Conservation (phyloP, 305 asterid genomes). For the Fraxinus angustifolia region DNA sequence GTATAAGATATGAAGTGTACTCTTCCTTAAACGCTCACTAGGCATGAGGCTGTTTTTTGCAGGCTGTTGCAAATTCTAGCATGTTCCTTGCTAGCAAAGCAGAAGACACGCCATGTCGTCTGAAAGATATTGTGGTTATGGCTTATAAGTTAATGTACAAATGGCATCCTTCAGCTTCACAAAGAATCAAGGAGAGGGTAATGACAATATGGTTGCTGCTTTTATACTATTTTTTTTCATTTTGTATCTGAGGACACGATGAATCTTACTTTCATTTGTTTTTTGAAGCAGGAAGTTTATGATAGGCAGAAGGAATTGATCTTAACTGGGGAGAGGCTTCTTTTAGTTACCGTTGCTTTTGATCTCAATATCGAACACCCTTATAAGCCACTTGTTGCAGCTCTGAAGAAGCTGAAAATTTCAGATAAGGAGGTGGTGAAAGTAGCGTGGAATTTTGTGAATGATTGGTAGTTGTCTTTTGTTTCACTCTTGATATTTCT, state of each 20-base stretch:
- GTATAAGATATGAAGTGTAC: conserved; percentile 7
- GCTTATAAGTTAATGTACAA: conserved; percentile 42
- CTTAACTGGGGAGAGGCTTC: conserved; percentile 47
- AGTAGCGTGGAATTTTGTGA: conserved; percentile 67
- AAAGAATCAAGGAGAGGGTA: conserved; percentile 51
- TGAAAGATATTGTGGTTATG: conserved; percentile 40
- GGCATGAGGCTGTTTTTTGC: conserved; percentile 28
- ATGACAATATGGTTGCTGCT: conserved; percentile 5
- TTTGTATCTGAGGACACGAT: neutral
- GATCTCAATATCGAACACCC: conserved; percentile 63
- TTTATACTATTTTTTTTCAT: neutral
- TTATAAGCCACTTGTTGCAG: conserved; percentile 55
- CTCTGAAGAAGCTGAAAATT: conserved; percentile 43
- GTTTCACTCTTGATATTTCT: neutral
- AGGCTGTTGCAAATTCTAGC: conserved; percentile 50
- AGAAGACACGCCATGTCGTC: conserved; percentile 57
- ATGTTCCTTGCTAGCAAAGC: conserved; percentile 63
- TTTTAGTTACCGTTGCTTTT: conserved; percentile 51
- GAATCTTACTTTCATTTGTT: conserved; percentile 12
- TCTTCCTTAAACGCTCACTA: conserved; percentile 3
- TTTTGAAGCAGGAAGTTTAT: conserved; percentile 42
- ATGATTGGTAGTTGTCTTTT: conserved; percentile 45
- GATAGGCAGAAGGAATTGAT: conserved; percentile 47
- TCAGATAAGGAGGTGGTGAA: conserved; percentile 39
- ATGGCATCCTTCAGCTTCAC: conserved; percentile 54